Evolutionary conservation across 202 grass and related monocot genomes (phyloP).

Genomic region (Dendrocalamus latiflorus): DNA sequence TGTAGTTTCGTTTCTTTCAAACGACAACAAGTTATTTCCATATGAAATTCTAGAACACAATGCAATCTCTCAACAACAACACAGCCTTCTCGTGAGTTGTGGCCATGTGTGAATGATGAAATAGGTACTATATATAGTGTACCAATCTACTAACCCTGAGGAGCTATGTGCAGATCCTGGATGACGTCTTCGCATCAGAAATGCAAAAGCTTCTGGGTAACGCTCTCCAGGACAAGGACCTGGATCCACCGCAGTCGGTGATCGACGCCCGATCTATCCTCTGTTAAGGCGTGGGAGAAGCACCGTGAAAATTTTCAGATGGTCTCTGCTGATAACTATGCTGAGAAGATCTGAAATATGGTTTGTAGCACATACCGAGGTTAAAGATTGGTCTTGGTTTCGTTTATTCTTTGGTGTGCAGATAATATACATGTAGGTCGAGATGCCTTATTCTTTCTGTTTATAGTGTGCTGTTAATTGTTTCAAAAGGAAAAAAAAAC

Average conservation of each 20-base stretch:
- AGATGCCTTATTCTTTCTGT: conserved; percentile 29
- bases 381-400: not conserved
- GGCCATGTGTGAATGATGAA: not conserved
- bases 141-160: not conserved
- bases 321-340: not conserved
- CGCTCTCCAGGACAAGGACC: conserved; percentile 82
- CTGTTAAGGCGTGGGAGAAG: conserved; percentile 15
- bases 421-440: conserved; percentile 12
- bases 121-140: not conserved
- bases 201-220: conserved; percentile 93
- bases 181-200: conserved; percentile 78
- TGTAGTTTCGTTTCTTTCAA: not conserved
- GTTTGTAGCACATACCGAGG: not conserved
- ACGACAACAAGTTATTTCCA: not conserved
- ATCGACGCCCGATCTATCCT: conserved; percentile 80
- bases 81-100: not conserved
- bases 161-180: conserved; percentile 67
- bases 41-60: not conserved
- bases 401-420: conserved; percentile 30
- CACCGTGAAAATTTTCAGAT: not conserved
- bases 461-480: conserved; percentile 15
- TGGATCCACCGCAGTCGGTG: conserved; percentile 79
- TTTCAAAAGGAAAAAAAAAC: not conserved
- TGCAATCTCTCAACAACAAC: not conserved
- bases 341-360: not conserved